Conservation (phyloP, 495 filamentous ascomycete species). For the Geoglossum glabrum region DNA sequence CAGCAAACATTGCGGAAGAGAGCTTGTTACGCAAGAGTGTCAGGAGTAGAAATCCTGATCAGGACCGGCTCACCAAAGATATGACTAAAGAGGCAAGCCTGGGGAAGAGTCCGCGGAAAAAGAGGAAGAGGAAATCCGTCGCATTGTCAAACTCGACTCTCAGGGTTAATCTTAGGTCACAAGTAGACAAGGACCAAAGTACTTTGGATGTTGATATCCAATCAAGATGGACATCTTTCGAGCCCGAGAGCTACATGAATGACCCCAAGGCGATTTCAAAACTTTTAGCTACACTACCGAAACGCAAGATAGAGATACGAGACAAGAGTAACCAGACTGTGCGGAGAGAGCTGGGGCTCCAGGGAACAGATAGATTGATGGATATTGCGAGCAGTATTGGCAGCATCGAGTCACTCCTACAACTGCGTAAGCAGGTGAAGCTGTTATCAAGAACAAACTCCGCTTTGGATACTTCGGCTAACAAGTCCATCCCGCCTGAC, state of each 20-base stretch:
- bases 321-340: not conserved
- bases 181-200: not conserved
- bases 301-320: not conserved
- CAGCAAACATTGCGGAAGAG: too few species aligned
- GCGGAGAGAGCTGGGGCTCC: not conserved
- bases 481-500: not conserved
- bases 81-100: too few species aligned
- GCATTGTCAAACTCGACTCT: not conserved
- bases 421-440: not conserved
- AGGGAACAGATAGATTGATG: not conserved
- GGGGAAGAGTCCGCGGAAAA: too few species aligned
- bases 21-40: too few species aligned
- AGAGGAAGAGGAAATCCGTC: not conserved
- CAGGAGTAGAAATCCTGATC: too few species aligned
- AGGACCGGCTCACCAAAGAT: too few species aligned
- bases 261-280: not conserved
- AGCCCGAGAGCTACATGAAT: not conserved
- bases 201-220: not conserved
- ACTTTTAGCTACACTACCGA: not conserved
- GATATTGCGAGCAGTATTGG: not conserved
- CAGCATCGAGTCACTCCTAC: not conserved
- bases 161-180: too few species aligned
- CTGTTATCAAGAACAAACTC: not conserved
- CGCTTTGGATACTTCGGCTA: not conserved
- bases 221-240: not conserved